Percentiles rank a stretch among this genome's conserved stretches.
Evolutionary conservation across 2,329 filamentous ascomycete species (phyloP).

Genomic region (Fusarium secorum): DNA sequence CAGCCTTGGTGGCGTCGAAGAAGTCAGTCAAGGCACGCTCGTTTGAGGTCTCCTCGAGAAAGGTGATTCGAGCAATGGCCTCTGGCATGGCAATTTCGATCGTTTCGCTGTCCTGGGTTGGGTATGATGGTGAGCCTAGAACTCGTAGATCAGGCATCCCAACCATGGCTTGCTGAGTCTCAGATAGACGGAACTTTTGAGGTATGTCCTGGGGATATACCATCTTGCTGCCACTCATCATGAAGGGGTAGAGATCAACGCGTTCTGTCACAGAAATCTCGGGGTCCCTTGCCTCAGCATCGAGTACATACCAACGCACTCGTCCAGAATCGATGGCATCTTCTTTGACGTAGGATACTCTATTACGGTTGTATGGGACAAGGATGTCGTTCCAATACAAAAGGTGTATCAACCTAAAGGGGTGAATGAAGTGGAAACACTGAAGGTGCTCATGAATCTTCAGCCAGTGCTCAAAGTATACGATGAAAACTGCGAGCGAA

Average conservation of each 20-base stretch:
- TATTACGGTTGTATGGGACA: too few species aligned
- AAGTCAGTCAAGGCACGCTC: neutral
- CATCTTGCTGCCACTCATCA: neutral
- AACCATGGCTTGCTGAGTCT: neutral
- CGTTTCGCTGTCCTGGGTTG: rapidly evolving
- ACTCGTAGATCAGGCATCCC: neutral
- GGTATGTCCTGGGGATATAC: neutral
- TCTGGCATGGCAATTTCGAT: neutral
- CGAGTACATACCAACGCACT: neutral
- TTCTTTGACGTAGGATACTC: neutral
- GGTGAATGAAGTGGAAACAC: neutral
- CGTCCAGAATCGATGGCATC: neutral
- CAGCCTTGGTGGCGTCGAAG: rapidly evolving
- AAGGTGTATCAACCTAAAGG: neutral
- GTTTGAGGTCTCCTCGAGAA: neutral
- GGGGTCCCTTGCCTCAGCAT: neutral
- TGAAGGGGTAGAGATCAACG: neutral
- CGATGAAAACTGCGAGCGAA: rapidly evolving
- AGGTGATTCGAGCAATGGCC: neutral
- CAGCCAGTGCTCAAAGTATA: neutral
- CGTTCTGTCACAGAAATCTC: neutral
- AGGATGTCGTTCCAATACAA: neutral
- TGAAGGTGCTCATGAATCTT: neutral
- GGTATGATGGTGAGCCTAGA: neutral
- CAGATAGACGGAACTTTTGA: neutral